Conservation (phyloP, 352 stramenopile species). For the Salisapilia sapeloensis region DNA sequence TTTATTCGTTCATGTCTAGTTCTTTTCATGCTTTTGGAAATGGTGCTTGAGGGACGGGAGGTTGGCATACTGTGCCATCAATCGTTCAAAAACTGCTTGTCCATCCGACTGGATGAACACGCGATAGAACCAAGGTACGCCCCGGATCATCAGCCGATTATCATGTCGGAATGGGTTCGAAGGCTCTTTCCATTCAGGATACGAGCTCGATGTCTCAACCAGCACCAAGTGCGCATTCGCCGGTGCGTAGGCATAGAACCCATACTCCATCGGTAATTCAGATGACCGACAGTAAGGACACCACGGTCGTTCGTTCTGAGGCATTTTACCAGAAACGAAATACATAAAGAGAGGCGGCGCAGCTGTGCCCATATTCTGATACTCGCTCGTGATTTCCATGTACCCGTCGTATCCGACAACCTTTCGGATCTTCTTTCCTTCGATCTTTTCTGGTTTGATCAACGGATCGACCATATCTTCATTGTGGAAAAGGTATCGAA, state of each 20-base stretch:
- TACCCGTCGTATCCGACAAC: conserved; percentile 16
- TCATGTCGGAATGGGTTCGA: conserved; percentile 40
- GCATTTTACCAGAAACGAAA: conserved; percentile 50
- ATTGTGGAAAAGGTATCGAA: conserved; percentile 56
- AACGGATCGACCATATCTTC: conserved; percentile 11
- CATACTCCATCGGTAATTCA: conserved; percentile 51
- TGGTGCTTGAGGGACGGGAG: no score
- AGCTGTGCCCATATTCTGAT: conserved; percentile 13
- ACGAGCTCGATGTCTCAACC: conserved; percentile 41
- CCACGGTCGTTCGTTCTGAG: conserved; percentile 54
- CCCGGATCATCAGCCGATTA: conserved; percentile 21
- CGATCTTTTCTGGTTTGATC: conserved; percentile 6
- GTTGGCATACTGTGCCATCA: no score
- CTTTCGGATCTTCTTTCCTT: conserved; percentile 15
- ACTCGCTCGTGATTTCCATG: conserved; percentile 11
- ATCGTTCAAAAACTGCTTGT: no score
- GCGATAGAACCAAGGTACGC: conserved; percentile 34
- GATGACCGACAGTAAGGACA: conserved; percentile 70
- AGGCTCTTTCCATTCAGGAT: conserved; percentile 43
- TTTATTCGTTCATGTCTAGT: no score
- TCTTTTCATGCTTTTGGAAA: no score
- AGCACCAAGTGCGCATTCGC: conserved; percentile 30
- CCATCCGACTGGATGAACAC: conserved; percentile 5
- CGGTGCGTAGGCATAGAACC: conserved; percentile 51
- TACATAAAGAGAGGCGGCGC: conserved; percentile 31